Evolutionary conservation across 2,329 filamentous ascomycete genomes (phyloP), one percentile per base, ranked within the genome.

Genomic region (Aureobasidium subglaciale): DNA sequence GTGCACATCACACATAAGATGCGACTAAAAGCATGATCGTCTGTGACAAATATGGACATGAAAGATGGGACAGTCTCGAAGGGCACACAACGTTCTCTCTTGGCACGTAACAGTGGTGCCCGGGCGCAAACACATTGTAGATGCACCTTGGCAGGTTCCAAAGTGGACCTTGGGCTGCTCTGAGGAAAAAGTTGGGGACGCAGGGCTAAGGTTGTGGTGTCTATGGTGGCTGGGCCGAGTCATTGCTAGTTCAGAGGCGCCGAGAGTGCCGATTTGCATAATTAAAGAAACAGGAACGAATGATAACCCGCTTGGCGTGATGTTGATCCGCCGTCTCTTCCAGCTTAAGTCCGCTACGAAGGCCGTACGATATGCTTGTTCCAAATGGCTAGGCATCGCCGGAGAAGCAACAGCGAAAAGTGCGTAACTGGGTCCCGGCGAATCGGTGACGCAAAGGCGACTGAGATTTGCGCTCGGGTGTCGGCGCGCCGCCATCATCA

Each of bases 241-340:
- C 43, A 48, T 20, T 25, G 43, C 5, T 45, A 24, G 20, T 34
- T 20, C 8, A 24, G 2, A 16, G 20, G 32, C 46, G 46, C 46
- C 46, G 46, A 49, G 13, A 10, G 27, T 38, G 46, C 46, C 46
- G 46, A 20, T 49, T 29, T 27, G 32, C 10, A 24, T 22, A n/a
- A 20, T 20, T 18, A 35, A 10, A n/a, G 18, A 42, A 18, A n/a
- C 22, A 25, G 38, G 15, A 20, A 16, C 25, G 25, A 53, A 40
- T 5, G 38, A 34, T 54, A 16, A 11, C 9, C 50, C 25, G 3
- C 50, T 54, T 54, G 50, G 50, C 50, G 30, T 25, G 24, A 15
- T 42, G 49, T 13, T 34, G 49, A 54, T 54, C 49, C 50, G 50
- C 50, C 50, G 50, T 43, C 29, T 54, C 29, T 54, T 54, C 50